phyloP scores from a whole-genome alignment of 2,329 filamentous ascomycete genomes.

The Diaporthe helianthi region DNA sequence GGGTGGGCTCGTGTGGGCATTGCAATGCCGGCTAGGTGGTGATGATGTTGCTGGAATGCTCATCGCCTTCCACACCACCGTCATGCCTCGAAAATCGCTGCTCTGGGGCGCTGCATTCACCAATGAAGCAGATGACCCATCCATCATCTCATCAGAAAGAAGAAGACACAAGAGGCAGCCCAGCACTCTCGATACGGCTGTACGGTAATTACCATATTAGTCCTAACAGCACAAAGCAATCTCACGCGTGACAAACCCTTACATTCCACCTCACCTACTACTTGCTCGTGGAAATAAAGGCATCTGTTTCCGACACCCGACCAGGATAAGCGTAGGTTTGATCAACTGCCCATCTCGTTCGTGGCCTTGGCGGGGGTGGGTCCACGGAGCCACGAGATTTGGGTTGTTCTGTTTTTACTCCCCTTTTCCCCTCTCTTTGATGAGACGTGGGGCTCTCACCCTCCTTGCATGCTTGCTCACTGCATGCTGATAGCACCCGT shows the following conservation, averaged over 20 bases:
- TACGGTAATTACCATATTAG: neutral
- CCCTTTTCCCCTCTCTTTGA: constrained; percentile 24
- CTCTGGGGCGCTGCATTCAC: neutral
- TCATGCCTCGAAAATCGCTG: neutral
- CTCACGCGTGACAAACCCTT: neutral
- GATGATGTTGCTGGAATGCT: constrained; percentile 4
- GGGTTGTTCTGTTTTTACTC: neutral
- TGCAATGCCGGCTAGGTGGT: neutral
- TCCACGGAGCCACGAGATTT: constrained; percentile 24
- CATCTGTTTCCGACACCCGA: neutral
- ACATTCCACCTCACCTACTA: neutral
- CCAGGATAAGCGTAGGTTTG: neutral
- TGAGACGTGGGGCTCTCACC: constrained; percentile 17
- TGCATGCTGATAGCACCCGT: neutral
- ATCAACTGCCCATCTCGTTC: constrained; percentile 9
- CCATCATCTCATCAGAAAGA: neutral
- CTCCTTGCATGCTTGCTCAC: no score
- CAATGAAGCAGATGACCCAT: neutral
- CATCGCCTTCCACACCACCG: neutral
- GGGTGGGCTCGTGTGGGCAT: constrained; percentile 6
- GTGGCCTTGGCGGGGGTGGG: constrained; percentile 16
- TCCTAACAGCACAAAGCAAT: constrained; percentile 18
- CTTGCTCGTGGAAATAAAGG: neutral
- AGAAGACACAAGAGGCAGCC: constrained; percentile 8
- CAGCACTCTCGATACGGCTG: neutral